These are phyloP conservation scores for Termitomyces sp. DNA, from an alignment of 768 basidiomycete species.

Conservation along the genomic window DNA sequence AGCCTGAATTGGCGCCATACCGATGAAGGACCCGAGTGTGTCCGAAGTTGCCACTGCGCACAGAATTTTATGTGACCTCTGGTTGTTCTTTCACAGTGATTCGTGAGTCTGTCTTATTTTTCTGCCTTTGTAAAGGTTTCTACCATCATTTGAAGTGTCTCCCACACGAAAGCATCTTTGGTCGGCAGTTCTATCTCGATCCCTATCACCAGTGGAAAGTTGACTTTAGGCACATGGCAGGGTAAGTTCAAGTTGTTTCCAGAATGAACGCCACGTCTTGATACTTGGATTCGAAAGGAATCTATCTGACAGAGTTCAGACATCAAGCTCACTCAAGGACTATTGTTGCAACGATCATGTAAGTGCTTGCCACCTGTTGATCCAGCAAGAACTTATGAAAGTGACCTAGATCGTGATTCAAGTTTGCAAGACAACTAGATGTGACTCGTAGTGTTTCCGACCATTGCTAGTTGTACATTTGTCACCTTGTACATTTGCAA, in stretches of 20 bases:
- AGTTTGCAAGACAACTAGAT: too few species aligned
- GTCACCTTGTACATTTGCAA: constrained; percentile 5
- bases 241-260: constrained; percentile 36
- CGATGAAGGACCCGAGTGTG: constrained; percentile 88
- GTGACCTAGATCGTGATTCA: constrained; percentile 1
- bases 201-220: constrained; percentile 73
- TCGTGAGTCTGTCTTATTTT: constrained; percentile 47
- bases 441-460: too few species aligned
- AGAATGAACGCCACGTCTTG: background rate
- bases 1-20: constrained; percentile 77
- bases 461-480: background rate
- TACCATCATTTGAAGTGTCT: constrained; percentile 48
- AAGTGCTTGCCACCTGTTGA: constrained; percentile 19
- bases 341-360: constrained; percentile 83
- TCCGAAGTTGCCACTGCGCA: background rate
- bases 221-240: constrained; percentile 94
- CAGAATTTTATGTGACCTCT: background rate
- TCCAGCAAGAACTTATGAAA: background rate
- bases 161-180: constrained; percentile 87
- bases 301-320: constrained; percentile 87
- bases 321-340: constrained; percentile 59
- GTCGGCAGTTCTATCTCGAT: constrained; percentile 79
- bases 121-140: background rate
- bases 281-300: constrained; percentile 41
- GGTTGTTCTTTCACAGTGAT: constrained; percentile 43